These are phyloP conservation scores for Moniliophthora roreri DNA, from an alignment of 1,284 basidiomycete genomes.

Conservation along the genomic window DNA sequence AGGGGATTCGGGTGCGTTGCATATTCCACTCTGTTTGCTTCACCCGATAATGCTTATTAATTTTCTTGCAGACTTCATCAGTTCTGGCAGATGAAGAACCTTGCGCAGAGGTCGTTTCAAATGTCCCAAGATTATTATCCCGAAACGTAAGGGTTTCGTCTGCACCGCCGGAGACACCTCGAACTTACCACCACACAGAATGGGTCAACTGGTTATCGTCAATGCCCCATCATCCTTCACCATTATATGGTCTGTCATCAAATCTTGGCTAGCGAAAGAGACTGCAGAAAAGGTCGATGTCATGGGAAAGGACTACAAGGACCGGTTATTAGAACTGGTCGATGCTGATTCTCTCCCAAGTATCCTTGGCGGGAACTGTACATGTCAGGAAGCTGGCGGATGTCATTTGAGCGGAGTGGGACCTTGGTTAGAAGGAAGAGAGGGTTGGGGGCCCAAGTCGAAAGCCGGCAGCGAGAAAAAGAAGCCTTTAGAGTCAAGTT, in stretches of 20 bases:
- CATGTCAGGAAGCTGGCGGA: slow-evolving; percentile 51
- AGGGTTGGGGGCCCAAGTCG: slow-evolving; percentile 46
- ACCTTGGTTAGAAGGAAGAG: slow-evolving; percentile 66
- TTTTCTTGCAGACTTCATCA: slow-evolving; percentile 46
- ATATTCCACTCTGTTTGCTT: neutral
- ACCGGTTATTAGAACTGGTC: slow-evolving; percentile 53
- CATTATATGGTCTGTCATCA: slow-evolving; percentile 66
- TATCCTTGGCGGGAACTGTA: slow-evolving; percentile 44
- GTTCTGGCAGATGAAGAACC: slow-evolving; percentile 72
- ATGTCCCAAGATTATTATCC: slow-evolving; percentile 77
- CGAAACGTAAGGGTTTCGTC: slow-evolving; percentile 58
- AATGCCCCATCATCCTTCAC: slow-evolving; percentile 73
- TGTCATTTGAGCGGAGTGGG: slow-evolving; percentile 63
- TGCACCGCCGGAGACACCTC: no score
- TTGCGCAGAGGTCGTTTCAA: slow-evolving; percentile 61
- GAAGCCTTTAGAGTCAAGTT: no score
- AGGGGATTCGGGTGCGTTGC: slow-evolving; percentile 60
- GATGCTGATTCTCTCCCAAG: slow-evolving; percentile 49
- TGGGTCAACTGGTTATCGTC: slow-evolving; percentile 67
- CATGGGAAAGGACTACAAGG: slow-evolving; percentile 56
- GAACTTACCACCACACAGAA: no score
- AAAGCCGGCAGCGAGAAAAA: neutral
- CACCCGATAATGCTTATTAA: neutral
- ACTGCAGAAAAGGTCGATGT: slow-evolving; percentile 66
- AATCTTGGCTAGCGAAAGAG: slow-evolving; percentile 71